A percentile compares a stretch with the other conserved stretches of the same genome.
These are phyloP conservation scores for Penicillium sp. DNA, from an alignment of 2,329 filamentous ascomycete species.

Conservation along the genomic window DNA sequence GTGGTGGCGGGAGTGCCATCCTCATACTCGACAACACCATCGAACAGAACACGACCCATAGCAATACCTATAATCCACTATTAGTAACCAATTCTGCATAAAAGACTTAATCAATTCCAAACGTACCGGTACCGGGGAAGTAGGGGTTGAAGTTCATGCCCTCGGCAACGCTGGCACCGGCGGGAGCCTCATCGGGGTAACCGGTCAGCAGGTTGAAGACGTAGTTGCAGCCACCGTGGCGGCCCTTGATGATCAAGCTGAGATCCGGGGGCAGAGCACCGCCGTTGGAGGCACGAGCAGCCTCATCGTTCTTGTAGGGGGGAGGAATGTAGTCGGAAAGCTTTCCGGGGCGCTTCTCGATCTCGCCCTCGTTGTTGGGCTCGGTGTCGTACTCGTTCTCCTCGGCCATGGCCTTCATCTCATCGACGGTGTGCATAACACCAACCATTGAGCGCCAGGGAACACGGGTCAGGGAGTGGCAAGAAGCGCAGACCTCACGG, in stretches of 20 bases:
- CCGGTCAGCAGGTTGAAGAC: slow-evolving; percentile 96
- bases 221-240: slow-evolving; percentile 98
- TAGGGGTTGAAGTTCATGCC: slow-evolving; percentile 99
- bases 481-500: slow-evolving; percentile 95
- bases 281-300: slow-evolving; percentile 95
- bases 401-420: slow-evolving; percentile 95
- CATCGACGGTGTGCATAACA: slow-evolving; percentile 89
- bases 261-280: slow-evolving; percentile 97
- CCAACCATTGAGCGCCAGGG: slow-evolving; percentile 93
- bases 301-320: slow-evolving; percentile 99
- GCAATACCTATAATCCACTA: slow-evolving; percentile 63
- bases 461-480: slow-evolving; percentile 93
- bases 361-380: slow-evolving; percentile 96
- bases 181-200: slow-evolving; percentile 94
- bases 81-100: neutral
- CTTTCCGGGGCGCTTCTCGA: slow-evolving; percentile 98
- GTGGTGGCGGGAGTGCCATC: slow-evolving; percentile 91
- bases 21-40: slow-evolving; percentile 97
- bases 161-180: slow-evolving; percentile 78
- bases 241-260: slow-evolving; percentile 94
- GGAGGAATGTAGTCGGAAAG: slow-evolving; percentile 93
- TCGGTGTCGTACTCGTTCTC: slow-evolving; percentile 98
- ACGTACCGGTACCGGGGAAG: slow-evolving; percentile 88
- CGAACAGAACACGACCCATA: slow-evolving; percentile 98
- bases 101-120: neutral